A percentile compares a stretch with the other conserved stretches of the same genome.
These are phyloP conservation scores for Furculomyces boomerangus DNA, from an alignment of 371 early-diverging fungal species.

Conservation along the genomic window DNA sequence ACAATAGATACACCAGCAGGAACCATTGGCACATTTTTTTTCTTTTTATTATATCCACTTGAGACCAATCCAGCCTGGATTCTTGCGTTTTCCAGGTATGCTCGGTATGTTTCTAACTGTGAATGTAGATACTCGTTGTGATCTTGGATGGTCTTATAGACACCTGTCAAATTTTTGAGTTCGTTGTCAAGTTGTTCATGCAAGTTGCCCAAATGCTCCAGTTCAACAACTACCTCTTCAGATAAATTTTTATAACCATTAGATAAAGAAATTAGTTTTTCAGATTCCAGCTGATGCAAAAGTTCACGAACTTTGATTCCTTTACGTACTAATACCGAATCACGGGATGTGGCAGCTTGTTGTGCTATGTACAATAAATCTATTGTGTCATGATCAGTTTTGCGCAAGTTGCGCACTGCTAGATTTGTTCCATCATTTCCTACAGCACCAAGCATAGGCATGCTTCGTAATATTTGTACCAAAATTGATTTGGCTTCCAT, in stretches of 20 bases:
- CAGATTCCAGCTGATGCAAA: conserved; percentile 66
- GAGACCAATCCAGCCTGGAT: conserved; percentile 31
- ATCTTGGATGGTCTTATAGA: conserved; percentile 80
- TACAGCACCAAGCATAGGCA: conserved; percentile 33
- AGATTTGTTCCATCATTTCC: conserved; percentile 21
- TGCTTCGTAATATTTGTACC: conserved; percentile 77
- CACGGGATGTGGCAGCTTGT: conserved; percentile 68
- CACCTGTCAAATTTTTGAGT: conserved; percentile 49
- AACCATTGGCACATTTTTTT: not conserved
- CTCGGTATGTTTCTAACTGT: conserved; percentile 86
- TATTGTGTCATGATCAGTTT: conserved; percentile 15
- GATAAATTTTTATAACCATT: conserved; percentile 64
- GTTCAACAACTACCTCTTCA: conserved; percentile 68
- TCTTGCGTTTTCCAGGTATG: conserved; percentile 85
- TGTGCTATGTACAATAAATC: conserved; percentile 63
- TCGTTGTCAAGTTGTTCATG: conserved; percentile 72
- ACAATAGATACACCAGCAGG: not conserved
- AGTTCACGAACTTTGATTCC: conserved; percentile 86
- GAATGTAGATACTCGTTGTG: conserved; percentile 79
- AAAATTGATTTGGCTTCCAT: conserved; percentile 87
- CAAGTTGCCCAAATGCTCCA: conserved; percentile 74
- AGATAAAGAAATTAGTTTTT: conserved; percentile 48
- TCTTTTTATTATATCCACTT: not conserved
- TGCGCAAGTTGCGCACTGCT: conserved; percentile 9
- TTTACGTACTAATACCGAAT: conserved; percentile 66